Base-by-base conservation (phyloP, 306 rosid genomes). In the Nissolia schottii region DNA sequence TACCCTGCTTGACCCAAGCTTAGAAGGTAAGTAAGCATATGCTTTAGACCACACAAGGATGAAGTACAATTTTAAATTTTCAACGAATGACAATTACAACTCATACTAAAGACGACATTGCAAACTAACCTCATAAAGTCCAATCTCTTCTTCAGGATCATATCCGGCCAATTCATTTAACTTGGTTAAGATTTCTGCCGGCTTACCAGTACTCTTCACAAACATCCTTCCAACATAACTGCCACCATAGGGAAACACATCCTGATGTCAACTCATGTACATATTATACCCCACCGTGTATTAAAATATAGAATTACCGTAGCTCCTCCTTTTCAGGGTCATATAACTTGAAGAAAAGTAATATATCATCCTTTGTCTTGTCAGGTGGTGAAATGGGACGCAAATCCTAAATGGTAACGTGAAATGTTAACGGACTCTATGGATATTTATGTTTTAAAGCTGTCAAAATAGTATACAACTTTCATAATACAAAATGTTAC, bases 81-180 rank as follows among this genome's bases (percentile, higher is more conserved):
- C 31, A 78, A 19, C 23, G 35, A 73, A 24, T 29, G 35, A 71
- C 40, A 46, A 24, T 29, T 41, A 71, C 40, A 46, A 25, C 56
- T 34, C 45, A 32, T 7, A 34, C 19, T 22, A 61, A 67, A 45
- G 5, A 9, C 57, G 64, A 71, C 19, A 62, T 9, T 5, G 45
- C 34, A 67, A 67, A 84, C 87, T 38, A 70, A 95, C 99, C 99
- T 95, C 97, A 72, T 80, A 95, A 48, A 95, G 97, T 58, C 85
- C 89, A 56, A 95, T 95, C 74, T 91, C 96, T 75, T 91, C 96
- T 18, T 89, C 96, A 46, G 90, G 91, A 65, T 80, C 81, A 81
- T 86, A 89, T 57, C 96, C 90, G 76, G 96, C 97, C 96, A 95
- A 72, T 82, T 91, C 89, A 83, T 91, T 91, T 66, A 95, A 78